A percentile compares a stretch with the other conserved stretches of the same genome.
Conservation (phyloP, 1,139 yeast species). For the Blastobotrys arbuscula region DNA sequence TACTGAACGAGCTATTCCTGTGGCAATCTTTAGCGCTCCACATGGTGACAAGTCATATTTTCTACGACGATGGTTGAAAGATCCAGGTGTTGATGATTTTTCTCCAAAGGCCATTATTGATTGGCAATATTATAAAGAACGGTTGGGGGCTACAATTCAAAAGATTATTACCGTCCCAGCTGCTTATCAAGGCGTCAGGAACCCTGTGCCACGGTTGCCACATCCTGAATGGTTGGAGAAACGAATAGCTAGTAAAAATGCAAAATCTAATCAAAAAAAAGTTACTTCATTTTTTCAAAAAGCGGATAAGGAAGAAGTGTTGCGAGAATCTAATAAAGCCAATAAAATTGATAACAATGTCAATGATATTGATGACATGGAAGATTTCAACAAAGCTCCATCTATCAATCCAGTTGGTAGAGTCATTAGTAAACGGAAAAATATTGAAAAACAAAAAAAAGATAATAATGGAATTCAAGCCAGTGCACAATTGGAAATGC, state of each 20-base stretch:
- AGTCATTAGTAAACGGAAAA: conserved; percentile 4
- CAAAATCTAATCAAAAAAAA: conserved; percentile 66
- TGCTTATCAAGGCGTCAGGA: conserved; percentile 80
- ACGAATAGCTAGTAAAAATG: conserved; percentile 53
- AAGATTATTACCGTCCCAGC: conserved; percentile 97
- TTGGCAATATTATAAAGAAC: conserved; percentile 88
- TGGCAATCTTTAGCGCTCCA: conserved; percentile 89
- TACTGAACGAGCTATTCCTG: conserved; percentile 95
- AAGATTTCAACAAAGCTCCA: conserved; percentile 45
- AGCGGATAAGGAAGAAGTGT: background rate
- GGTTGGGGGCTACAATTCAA: conserved; percentile 89
- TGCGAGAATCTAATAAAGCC: background rate
- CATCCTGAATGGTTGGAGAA: conserved; percentile 93
- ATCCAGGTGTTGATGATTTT: conserved; percentile 68
- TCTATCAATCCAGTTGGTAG: conserved; percentile 3
- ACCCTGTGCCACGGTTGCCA: conserved; percentile 90
- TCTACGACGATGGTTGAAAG: conserved; percentile 81
- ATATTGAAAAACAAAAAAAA: conserved; percentile 40
- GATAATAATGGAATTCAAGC: conserved; percentile 13
- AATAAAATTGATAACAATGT: conserved; percentile 6
- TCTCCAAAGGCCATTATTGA: conserved; percentile 89
- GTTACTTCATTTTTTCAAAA: conserved; percentile 52
- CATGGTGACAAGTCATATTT: conserved; percentile 52
- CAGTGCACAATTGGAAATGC: conserved; percentile 34
- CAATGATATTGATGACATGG: conserved; percentile 55